These are phyloP conservation scores for Penicillium steckii DNA, from an alignment of 495 filamentous ascomycete genomes.

Conservation along the genomic window DNA sequence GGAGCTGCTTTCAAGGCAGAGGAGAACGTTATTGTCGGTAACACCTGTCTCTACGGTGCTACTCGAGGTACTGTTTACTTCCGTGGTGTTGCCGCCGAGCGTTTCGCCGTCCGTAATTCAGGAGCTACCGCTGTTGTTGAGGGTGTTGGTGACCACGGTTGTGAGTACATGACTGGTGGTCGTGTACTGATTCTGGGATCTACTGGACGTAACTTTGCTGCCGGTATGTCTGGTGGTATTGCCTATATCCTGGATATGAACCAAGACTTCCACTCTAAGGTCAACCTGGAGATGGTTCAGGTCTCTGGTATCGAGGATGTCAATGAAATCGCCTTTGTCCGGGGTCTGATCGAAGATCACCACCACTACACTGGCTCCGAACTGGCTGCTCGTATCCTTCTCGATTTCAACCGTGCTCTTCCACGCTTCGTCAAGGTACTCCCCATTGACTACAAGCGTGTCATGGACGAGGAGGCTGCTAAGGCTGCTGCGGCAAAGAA, in stretches of 20 bases:
- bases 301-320: constrained; percentile 85
- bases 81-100: constrained; percentile 95
- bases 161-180: constrained; percentile 99
- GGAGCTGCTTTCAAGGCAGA: constrained; percentile 94
- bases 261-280: constrained; percentile 88
- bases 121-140: constrained; percentile 96
- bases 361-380: constrained; percentile 99
- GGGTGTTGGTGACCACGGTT: constrained; percentile 96
- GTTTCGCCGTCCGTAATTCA: constrained; percentile 97
- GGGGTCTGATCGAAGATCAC: constrained; percentile 94
- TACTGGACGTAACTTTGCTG: constrained; percentile 98
- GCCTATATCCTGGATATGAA: constrained; percentile 94
- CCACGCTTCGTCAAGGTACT: constrained; percentile 92
- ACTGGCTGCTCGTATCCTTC: constrained; percentile 87
- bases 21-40: constrained; percentile 95
- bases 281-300: constrained; percentile 99
- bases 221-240: constrained; percentile 99
- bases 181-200: constrained; percentile 86
- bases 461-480: constrained; percentile 79
- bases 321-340: constrained; percentile 88
- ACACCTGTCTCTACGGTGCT: constrained; percentile 96
- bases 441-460: constrained; percentile 96
- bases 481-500: constrained; percentile 84
- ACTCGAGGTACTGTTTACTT: constrained; percentile 95
- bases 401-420: constrained; percentile 96